Percentiles rank a stretch among this genome's conserved stretches.
Conservation (phyloP, 2,329 filamentous ascomycete species). For the Teratosphaeria epicoccoides region DNA sequence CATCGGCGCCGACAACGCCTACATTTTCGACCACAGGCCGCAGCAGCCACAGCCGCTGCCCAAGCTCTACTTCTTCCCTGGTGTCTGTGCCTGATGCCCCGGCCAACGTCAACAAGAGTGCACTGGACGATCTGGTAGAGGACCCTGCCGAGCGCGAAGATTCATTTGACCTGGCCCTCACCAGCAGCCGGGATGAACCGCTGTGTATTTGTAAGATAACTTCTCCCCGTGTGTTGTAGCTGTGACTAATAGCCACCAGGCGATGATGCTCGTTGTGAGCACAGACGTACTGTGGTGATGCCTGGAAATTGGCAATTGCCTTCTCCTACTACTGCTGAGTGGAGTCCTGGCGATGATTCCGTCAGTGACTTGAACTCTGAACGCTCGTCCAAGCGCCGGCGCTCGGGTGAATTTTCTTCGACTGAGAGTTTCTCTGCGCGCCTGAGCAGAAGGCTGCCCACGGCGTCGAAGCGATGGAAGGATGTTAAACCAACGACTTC, state of each 20-base stretch:
- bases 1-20: conserved; percentile 59
- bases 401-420: conserved; percentile 50
- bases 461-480: conserved; percentile 9
- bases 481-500: conserved; percentile 9
- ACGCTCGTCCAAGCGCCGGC: conserved; percentile 45
- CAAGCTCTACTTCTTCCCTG: conserved; percentile 70
- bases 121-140: conserved; percentile 66
- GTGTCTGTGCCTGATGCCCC: conserved; percentile 53
- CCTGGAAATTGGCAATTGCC: not conserved
- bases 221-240: not conserved
- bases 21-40: conserved; percentile 48
- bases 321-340: conserved; percentile 13
- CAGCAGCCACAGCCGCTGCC: conserved; percentile 51
- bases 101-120: conserved; percentile 44
- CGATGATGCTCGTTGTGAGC: conserved; percentile 49
- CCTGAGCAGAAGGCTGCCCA: conserved; percentile 45
- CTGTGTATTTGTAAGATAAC: conserved; percentile 64
- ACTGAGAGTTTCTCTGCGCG: conserved; percentile 50
- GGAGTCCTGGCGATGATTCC: conserved; percentile 41
- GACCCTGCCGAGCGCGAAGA: conserved; percentile 64
- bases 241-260: conserved; percentile 32
- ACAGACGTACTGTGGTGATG: conserved; percentile 27
- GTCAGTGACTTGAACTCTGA: conserved; percentile 48
- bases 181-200: conserved; percentile 27
- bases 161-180: conserved; percentile 34